These are phyloP conservation scores for Annulohypoxylon maeteangense DNA, from an alignment of 495 filamentous ascomycete species.

Conservation along the genomic window DNA sequence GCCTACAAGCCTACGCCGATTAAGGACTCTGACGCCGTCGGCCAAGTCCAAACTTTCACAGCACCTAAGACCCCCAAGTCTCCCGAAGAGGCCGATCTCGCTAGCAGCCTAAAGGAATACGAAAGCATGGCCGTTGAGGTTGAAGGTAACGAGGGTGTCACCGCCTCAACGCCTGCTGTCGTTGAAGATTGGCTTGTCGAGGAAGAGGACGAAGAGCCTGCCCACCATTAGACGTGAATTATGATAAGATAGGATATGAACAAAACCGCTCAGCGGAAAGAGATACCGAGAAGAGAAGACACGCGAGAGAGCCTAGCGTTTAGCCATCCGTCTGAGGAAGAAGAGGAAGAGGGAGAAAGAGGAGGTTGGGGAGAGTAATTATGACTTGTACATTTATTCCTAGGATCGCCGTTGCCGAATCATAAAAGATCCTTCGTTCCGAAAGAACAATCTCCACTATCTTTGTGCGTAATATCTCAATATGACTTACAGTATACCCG, in stretches of 20 bases:
- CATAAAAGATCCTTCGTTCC: constrained; percentile 36
- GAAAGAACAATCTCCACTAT: not conserved
- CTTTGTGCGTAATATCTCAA: not conserved
- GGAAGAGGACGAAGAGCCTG: constrained; percentile 57
- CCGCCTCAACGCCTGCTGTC: constrained; percentile 48
- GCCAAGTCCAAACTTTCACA: constrained; percentile 89
- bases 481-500: not conserved
- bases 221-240: constrained; percentile 48
- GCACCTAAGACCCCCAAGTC: constrained; percentile 81
- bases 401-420: constrained; percentile 39
- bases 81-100: constrained; percentile 92
- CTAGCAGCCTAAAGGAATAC: constrained; percentile 90
- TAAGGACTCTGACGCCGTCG: constrained; percentile 88
- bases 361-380: constrained; percentile 13
- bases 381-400: constrained; percentile 42
- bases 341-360: not conserved
- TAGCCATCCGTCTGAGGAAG: constrained; percentile 1
- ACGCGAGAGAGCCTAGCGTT: not conserved
- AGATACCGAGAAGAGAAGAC: not conserved
- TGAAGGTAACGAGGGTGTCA: constrained; percentile 76
- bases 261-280: not conserved
- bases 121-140: constrained; percentile 92
- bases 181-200: constrained; percentile 62
- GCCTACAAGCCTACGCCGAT: constrained; percentile 86
- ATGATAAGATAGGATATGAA: not conserved